Conservation (phyloP, 2,329 filamentous ascomycete species). For the Phialophora tarda region DNA sequence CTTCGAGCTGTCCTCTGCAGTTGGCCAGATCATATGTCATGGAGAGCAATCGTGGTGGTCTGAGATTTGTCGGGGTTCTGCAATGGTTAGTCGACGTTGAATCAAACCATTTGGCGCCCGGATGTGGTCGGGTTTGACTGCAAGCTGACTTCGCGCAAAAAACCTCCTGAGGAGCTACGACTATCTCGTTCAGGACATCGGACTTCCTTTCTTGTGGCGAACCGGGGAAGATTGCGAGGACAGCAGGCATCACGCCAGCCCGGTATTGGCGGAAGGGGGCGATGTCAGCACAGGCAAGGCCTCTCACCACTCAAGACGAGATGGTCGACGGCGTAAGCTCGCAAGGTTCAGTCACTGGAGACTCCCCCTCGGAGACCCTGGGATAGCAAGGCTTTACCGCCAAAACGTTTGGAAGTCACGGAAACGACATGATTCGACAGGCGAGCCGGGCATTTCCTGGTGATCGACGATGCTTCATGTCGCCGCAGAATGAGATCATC, state of each 20-base stretch:
- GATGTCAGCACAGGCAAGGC: constrained; percentile 9
- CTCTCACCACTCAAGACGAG: constrained; percentile 18
- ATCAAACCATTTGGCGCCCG: constrained; percentile 11
- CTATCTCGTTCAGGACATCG: constrained; percentile 11
- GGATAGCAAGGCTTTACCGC: constrained; percentile 21
- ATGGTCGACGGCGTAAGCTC: constrained; percentile 6
- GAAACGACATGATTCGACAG: constrained; percentile 13
- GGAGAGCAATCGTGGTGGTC: constrained; percentile 22
- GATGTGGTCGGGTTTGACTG: constrained; percentile 23
- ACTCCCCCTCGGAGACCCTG: constrained; percentile 13
- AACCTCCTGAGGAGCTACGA: constrained; percentile 7
- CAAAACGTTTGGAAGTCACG: constrained; percentile 13
- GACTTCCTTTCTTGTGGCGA: constrained; percentile 13
- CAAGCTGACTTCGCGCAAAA: constrained; percentile 9
- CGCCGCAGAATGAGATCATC: constrained; percentile 2
- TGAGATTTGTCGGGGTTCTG: constrained; percentile 24
- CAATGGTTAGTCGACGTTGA: background rate
- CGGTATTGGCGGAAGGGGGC: constrained; percentile 22
- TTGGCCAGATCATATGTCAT: background rate
- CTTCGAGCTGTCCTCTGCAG: background rate
- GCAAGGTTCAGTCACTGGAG: constrained; percentile 20
- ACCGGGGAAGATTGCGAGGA: constrained; percentile 17
- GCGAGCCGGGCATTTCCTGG: constrained; percentile 7
- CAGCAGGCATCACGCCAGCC: constrained; percentile 10
- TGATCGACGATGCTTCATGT: constrained; percentile 13